Evolutionary conservation across 2,329 filamentous ascomycete species (phyloP), one percentile per base, ranked within the genome.

Genomic region (Myotisia sp.): DNA sequence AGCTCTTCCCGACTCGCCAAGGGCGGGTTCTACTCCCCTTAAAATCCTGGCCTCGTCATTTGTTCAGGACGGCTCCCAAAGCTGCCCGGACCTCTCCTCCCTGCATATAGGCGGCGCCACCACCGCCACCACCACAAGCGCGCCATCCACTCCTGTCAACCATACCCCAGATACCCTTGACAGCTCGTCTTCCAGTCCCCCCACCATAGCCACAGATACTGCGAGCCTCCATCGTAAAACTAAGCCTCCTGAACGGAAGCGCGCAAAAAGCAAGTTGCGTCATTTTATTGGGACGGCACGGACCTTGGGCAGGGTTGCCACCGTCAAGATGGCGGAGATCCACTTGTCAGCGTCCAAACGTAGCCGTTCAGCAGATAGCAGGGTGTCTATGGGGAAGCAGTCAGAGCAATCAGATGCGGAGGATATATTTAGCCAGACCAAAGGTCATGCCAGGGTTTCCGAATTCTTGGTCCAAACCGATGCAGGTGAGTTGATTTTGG

Each of bases 81-180:
- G 58, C 55, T 60, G 56, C 54, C 56, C 56, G 47, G 55, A 60
- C 50, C 50, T 59, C 43, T 56, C 54, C 27, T 47, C 51, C 37
- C 47, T 58, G 43, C 52, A 34, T 27, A 41, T 44, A 41, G 38
- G 42, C 43, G 35, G 48, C 36, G 42, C 44, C 49, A 41, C 36
- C 34, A 40, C 45, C 33, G 50, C 22, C 6, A 8, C 18, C 19
- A 22, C 20, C 13, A 34, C 14, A 34, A 16, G 17, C 6, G 17
- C 20, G 14, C 12, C 23, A 16, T 20, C 33, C 22, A 50, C 33
- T 24, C 20, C 8, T 9, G 9, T 17, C 26, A 31, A 18, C 21
- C 12, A 17, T 20, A 36, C 37, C 13, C 17, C 38, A 12, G 24
- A 28, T 2, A 34, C 26, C 17, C 21, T 13, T 14, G 29, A 29